Evolutionary conservation across 805 yeast genomes (phyloP), one percentile per base, ranked within the genome.

Genomic region (Metschnikowia hibisci): DNA sequence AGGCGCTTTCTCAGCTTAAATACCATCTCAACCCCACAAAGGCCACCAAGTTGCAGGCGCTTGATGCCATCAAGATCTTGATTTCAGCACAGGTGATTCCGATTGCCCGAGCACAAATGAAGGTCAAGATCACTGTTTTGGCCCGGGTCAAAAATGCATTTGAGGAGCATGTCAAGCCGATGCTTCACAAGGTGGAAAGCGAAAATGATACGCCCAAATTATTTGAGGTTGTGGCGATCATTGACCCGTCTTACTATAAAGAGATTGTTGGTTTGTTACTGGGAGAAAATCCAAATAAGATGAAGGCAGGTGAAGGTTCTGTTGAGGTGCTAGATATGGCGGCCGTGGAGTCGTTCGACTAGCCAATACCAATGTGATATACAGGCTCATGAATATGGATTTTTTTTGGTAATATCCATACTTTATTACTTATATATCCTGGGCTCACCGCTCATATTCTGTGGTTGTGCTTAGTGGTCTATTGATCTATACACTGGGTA

Each of bases 101-200:
- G 8, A 90, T 93, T 44, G 95, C 88, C 0, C 75, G 99, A 52
- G 98, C 98, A 0, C 83, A 84, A 55, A 93, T 93, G 99, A 82
- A 87, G 64, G 76, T 93, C 31, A 80, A 81, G 51, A 67, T 88
- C n/a, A 63, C 74, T 0, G 64, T 86, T 36, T 71, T 74, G 18
- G 69, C 75, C 7, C 77, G 82, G 49, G 80, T 77, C 4, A 71
- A 73, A 38, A 64, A 56, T 35, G 62, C 58, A 33, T 67, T 52
- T 45, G 62, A 58, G 4, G 62, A 53, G 32, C 62, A 65, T 28
- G 57, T 69, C 25, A 55, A 61, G 41, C 68, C 66, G 3, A 50
- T 66, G 40, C 53, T 74, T 18, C 68, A 66, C 41, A 54, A 54
- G 16, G 46, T 73, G 15, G 74, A 69, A 40, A 78, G 71, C 12